These are phyloP conservation scores for Aspergillus cejpii DNA, from an alignment of 2,329 filamentous ascomycete genomes.

Conservation along the genomic window DNA sequence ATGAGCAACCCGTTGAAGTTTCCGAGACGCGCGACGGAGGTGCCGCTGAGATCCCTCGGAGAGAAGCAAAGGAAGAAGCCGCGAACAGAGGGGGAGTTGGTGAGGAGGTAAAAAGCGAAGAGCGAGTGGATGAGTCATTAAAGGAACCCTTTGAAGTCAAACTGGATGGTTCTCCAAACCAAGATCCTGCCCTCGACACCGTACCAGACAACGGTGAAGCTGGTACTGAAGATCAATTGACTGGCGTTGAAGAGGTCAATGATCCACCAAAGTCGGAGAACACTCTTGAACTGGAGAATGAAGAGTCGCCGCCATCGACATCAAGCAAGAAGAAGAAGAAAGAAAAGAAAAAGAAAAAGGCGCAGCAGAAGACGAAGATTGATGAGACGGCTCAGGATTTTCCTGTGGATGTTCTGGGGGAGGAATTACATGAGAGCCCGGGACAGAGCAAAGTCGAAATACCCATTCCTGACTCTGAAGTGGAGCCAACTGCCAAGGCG, in stretches of 20 bases:
- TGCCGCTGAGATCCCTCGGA: neutral
- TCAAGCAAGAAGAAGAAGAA: conserved; percentile 16
- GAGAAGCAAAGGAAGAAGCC: neutral
- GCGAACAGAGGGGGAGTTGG: neutral
- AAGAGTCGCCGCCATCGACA: conserved; percentile 7
- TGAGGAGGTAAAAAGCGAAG: neutral
- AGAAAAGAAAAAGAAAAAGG: conserved; percentile 11
- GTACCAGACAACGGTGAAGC: neutral
- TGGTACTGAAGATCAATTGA: conserved; percentile 12
- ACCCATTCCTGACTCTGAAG: neutral
- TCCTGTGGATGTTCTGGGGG: neutral
- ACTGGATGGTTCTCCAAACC: neutral
- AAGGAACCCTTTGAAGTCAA: neutral
- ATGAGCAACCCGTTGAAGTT: neutral
- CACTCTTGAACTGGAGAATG: conserved; percentile 12
- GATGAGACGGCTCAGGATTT: conserved; percentile 1
- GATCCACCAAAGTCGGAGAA: conserved; percentile 5
- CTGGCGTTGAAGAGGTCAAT: conserved; percentile 16
- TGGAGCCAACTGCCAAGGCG: neutral
- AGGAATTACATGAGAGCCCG: neutral
- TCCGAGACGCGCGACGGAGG: neutral
- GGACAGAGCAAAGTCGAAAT: neutral
- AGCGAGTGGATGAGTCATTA: neutral
- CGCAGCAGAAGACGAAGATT: conserved; percentile 8
- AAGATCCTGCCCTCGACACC: neutral